Percentiles rank a stretch among this genome's conserved stretches.
Conservation (phyloP, 495 filamentous ascomycete species). For the Evansstolkia leycettana region DNA sequence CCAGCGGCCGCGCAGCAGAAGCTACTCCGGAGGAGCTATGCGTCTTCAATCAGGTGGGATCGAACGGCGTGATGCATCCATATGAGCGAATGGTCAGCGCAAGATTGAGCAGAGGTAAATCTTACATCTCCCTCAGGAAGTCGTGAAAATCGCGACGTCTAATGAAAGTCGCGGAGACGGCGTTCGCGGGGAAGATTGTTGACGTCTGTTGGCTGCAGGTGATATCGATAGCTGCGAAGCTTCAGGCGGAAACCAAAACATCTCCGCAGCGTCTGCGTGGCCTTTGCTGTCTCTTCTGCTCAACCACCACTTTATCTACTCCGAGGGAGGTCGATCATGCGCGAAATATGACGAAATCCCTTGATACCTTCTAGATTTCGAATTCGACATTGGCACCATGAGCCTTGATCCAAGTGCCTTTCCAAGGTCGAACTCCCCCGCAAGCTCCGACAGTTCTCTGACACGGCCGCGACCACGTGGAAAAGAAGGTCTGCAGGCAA, state of each 20-base stretch:
- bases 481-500: slow-evolving; percentile 33
- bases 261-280: slow-evolving; percentile 17
- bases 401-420: slow-evolving; percentile 56
- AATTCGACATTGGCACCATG: slow-evolving; percentile 39
- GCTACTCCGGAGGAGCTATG: background rate
- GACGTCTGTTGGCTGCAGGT: too few relatives aligned
- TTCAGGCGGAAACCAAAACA: slow-evolving; percentile 1
- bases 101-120: too few relatives aligned
- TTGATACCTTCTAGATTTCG: slow-evolving; percentile 11
- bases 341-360: slow-evolving; percentile 27
- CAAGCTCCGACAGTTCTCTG: slow-evolving; percentile 65
- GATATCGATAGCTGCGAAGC: background rate
- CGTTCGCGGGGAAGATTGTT: too few relatives aligned
- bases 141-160: too few relatives aligned
- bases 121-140: too few relatives aligned
- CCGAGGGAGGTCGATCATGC: slow-evolving; percentile 10
- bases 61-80: too few relatives aligned
- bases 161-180: too few relatives aligned
- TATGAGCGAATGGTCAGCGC: too few relatives aligned
- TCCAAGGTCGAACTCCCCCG: slow-evolving; percentile 58
- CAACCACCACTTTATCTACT: slow-evolving; percentile 6
- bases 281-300: slow-evolving; percentile 6
- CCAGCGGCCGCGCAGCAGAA: too few relatives aligned
- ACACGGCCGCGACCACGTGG: slow-evolving; percentile 44
- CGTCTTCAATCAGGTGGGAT: background rate